Conservation (phyloP, 2,329 filamentous ascomycete species). For the Penicillium sp. region DNA sequence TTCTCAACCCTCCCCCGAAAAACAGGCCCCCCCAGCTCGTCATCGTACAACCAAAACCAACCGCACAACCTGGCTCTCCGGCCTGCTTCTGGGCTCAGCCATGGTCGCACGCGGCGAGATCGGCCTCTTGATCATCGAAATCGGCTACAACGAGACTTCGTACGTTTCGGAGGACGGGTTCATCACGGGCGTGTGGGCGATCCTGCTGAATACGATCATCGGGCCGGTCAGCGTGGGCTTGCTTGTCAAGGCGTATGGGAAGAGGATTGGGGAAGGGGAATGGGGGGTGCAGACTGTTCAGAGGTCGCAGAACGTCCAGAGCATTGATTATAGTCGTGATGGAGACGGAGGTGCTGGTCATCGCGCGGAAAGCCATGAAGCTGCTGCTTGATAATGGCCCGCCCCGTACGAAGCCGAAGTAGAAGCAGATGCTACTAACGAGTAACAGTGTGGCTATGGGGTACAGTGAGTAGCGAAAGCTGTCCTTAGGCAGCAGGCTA, state of each 20-base stretch:
- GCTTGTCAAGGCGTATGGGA: conserved; percentile 30
- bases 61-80: conserved; percentile 27
- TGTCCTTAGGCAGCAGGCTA: too few species aligned
- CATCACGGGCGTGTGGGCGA: conserved; percentile 38
- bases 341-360: not conserved
- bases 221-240: conserved; percentile 35
- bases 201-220: conserved; percentile 39
- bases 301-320: not conserved
- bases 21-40: not conserved
- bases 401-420: too few species aligned
- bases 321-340: not conserved
- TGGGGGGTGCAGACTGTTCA: conserved; percentile 25
- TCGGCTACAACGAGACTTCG: conserved; percentile 37
- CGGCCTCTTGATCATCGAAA: conserved; percentile 38
- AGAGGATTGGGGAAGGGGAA: conserved; percentile 28
- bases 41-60: not conserved
- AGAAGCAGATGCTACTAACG: too few species aligned
- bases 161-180: conserved; percentile 45
- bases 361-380: not conserved
- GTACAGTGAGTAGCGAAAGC: too few species aligned
- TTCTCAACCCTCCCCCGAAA: not conserved
- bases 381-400: not conserved
- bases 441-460: too few species aligned
- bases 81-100: conserved; percentile 34
- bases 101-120: conserved; percentile 42